phyloP scores from a whole-genome alignment of 164 flowering plant genomes.

The Vitis rotundifolia region DNA sequence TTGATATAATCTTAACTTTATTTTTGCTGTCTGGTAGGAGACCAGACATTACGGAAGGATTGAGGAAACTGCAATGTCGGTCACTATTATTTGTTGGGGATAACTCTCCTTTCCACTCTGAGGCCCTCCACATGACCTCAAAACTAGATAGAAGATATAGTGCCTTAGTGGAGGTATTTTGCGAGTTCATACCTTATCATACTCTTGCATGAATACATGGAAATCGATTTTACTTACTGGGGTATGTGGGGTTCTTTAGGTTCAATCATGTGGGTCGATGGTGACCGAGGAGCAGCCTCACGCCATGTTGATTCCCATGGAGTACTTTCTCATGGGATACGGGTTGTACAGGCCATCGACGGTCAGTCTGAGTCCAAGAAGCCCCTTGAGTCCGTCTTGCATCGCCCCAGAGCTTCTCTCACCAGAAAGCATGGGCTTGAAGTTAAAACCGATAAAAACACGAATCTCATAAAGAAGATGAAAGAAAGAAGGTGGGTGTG shows the following conservation, averaged over 20 bases:
- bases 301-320: constrained; percentile 52
- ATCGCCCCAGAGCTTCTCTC: constrained; percentile 54
- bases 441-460: constrained; percentile 44
- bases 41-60: constrained; percentile 63
- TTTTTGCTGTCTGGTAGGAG: constrained; percentile 50
- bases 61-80: constrained; percentile 70
- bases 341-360: constrained; percentile 36
- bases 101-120: constrained; percentile 73
- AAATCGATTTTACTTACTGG: not conserved
- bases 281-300: constrained; percentile 64
- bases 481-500: not conserved
- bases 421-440: constrained; percentile 49
- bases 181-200: not conserved
- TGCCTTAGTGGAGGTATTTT: constrained; percentile 86
- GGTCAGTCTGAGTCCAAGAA: constrained; percentile 45
- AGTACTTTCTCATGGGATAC: constrained; percentile 53
- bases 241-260: constrained; percentile 20
- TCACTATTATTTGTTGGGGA: constrained; percentile 89
- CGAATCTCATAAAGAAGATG: constrained; percentile 14
- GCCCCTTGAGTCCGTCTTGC: constrained; percentile 45
- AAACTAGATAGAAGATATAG: constrained; percentile 71
- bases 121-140: constrained; percentile 73
- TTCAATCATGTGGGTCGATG: constrained; percentile 53
- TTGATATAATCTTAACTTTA: not conserved
- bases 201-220: not conserved